phyloP scores from a whole-genome alignment of 441 rosid genomes.

The Syzygium malaccense region DNA sequence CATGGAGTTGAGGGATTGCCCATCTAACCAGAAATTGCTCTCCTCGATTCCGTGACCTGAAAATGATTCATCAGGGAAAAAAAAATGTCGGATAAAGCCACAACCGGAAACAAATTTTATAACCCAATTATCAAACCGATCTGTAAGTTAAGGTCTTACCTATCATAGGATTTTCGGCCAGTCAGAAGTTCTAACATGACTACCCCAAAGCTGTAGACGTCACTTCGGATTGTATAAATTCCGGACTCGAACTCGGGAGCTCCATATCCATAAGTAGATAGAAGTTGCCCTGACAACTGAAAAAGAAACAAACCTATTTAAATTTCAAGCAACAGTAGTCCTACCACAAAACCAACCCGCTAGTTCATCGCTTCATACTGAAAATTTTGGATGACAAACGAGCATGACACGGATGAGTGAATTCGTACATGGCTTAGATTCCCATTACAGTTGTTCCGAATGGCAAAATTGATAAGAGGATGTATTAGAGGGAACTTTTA shows the following conservation, averaged over 20 bases:
- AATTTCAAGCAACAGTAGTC: background rate
- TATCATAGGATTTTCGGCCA: constrained; percentile 80
- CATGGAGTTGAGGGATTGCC: constrained; percentile 96
- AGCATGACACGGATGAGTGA: background rate
- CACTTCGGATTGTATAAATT: constrained; percentile 74
- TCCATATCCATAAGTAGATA: constrained; percentile 74
- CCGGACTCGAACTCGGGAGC: constrained; percentile 98
- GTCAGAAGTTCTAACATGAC: constrained; percentile 97
- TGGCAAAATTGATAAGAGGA: background rate
- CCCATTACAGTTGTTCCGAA: background rate
- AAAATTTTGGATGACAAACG: background rate
- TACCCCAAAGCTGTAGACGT: constrained; percentile 93
- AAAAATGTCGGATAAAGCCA: background rate
- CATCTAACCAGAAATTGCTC: constrained; percentile 95
- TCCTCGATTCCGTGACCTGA: constrained; percentile 58
- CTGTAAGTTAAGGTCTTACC: constrained; percentile 25
- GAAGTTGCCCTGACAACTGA: constrained; percentile 90
- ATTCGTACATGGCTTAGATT: background rate
- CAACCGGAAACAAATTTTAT: background rate
- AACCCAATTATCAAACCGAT: background rate
- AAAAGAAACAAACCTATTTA: background rate
- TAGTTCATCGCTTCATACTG: background rate
- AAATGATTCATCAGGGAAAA: background rate
- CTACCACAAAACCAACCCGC: background rate
- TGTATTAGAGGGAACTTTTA: background rate